Conservation (phyloP, 345 rosid species). For the Camelina sativa region DNA sequence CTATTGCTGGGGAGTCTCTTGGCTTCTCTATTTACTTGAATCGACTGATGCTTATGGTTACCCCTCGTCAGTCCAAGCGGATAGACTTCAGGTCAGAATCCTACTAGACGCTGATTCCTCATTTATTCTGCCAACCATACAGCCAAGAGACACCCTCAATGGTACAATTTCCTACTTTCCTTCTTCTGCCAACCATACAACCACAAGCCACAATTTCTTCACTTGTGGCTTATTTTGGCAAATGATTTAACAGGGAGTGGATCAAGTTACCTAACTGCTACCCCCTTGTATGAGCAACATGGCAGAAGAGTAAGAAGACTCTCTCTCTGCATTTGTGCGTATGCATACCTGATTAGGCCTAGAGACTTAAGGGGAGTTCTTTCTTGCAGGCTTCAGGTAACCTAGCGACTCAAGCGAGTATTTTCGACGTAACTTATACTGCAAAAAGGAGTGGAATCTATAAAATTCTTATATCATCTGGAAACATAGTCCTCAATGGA, state of each 20-base stretch:
- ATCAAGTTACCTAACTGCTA: slow-evolving; percentile 39
- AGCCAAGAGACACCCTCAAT: slow-evolving; percentile 53
- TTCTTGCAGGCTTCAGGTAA: slow-evolving; percentile 53
- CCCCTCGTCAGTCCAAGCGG: slow-evolving; percentile 66
- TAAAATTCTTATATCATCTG: slow-evolving; percentile 61
- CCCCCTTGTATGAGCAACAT: slow-evolving; percentile 49
- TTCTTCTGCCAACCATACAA: neutral
- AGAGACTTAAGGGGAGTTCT: neutral
- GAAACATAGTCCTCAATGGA: slow-evolving; percentile 70
- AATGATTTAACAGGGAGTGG: slow-evolving; percentile 47
- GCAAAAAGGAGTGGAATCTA: slow-evolving; percentile 75
- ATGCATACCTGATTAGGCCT: slow-evolving; percentile 7
- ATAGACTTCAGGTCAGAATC: slow-evolving; percentile 64
- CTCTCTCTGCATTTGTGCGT: neutral
- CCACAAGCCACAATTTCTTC: neutral
- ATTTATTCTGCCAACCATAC: slow-evolving; percentile 52
- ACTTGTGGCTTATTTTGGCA: slow-evolving; percentile 3
- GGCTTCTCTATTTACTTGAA: slow-evolving; percentile 64
- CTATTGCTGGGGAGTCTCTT: slow-evolving; percentile 65
- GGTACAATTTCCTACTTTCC: slow-evolving; percentile 48
- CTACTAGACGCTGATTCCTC: slow-evolving; percentile 54
- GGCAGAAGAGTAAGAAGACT: slow-evolving; percentile 51
- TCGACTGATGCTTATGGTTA: slow-evolving; percentile 70
- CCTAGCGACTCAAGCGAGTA: slow-evolving; percentile 49
- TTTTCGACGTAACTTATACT: slow-evolving; percentile 59